Conservation (phyloP, 257 asterid genomes). For the Solanum clarkiae region DNA sequence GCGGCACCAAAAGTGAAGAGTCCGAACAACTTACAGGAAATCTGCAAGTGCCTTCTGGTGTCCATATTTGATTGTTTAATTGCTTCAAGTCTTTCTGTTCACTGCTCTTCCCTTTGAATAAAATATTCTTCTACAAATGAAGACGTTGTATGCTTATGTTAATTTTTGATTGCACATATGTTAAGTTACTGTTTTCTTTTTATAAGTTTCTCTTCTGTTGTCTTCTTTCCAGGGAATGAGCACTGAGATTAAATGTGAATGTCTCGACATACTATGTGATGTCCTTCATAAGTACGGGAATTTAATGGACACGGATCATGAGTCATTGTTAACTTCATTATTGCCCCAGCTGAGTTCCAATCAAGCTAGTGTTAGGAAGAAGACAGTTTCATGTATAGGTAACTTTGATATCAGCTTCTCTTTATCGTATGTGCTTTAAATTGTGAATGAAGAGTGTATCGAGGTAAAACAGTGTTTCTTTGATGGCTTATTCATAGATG, state of each 20-base stretch:
- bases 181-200: neutral
- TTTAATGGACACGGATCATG: slow-evolving; percentile 80
- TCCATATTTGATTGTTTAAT: neutral
- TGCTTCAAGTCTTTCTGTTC: neutral
- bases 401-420: slow-evolving; percentile 7
- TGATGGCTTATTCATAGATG: neutral
- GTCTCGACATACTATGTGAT: slow-evolving; percentile 90
- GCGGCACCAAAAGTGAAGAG: no score
- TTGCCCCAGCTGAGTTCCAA: slow-evolving; percentile 76
- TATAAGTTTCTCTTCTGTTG: neutral
- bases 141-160: neutral
- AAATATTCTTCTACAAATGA: neutral
- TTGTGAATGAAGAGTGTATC: neutral
- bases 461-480: neutral
- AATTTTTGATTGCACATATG: neutral
- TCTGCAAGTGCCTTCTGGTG: neutral
- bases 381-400: slow-evolving; percentile 94
- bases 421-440: neutral
- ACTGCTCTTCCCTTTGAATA: neutral
- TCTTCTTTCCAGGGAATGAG: slow-evolving; percentile 47
- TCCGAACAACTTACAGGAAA: neutral
- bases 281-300: slow-evolving; percentile 96
- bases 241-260: slow-evolving; percentile 93
- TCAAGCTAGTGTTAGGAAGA: slow-evolving; percentile 97
- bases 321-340: slow-evolving; percentile 55